Evolutionary conservation across 805 yeast species (phyloP).

Genomic region (Myxozyma lipomycoides): DNA sequence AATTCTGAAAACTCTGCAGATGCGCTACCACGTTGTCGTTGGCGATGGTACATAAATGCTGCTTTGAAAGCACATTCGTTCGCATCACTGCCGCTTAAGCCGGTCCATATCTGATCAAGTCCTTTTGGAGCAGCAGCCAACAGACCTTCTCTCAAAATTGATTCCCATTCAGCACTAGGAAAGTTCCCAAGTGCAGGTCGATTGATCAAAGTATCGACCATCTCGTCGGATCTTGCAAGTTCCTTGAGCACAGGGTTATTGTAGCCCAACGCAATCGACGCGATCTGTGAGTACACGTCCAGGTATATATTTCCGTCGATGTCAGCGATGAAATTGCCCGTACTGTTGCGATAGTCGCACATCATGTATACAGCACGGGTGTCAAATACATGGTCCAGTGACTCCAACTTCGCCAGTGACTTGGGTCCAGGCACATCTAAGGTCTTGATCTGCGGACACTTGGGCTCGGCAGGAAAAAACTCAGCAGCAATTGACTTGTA

Average conservation of each 20-base stretch:
- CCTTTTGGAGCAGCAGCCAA: slow-evolving; percentile 76
- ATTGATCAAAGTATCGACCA: slow-evolving; percentile 69
- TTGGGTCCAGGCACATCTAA: slow-evolving; percentile 57
- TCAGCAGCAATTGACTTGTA: slow-evolving; percentile 38
- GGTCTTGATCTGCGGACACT: slow-evolving; percentile 59
- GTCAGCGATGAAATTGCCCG: slow-evolving; percentile 76
- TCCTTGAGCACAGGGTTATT: slow-evolving; percentile 72
- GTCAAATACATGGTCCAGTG: slow-evolving; percentile 62
- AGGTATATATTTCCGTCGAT: slow-evolving; percentile 72
- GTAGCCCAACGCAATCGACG: slow-evolving; percentile 81
- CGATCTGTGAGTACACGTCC: slow-evolving; percentile 79
- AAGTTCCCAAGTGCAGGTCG: slow-evolving; percentile 84
- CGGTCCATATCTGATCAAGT: slow-evolving; percentile 70
- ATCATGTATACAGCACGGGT: slow-evolving; percentile 69
- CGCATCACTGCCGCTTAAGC: slow-evolving; percentile 82
- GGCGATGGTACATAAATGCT: slow-evolving; percentile 75
- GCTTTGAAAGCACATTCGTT: slow-evolving; percentile 88
- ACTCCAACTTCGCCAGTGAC: slow-evolving; percentile 10
- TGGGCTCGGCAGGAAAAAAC: slow-evolving; percentile 76
- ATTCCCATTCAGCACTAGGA: slow-evolving; percentile 60
- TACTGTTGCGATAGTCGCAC: slow-evolving; percentile 69
- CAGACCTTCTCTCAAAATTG: slow-evolving; percentile 51
- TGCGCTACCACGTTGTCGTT: slow-evolving; percentile 52
- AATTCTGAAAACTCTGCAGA: slow-evolving; percentile 56
- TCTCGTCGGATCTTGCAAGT: slow-evolving; percentile 64